phyloP scores from a whole-genome alignment of 176 grass and related monocot genomes.

The Aegilops longissima region DNA sequence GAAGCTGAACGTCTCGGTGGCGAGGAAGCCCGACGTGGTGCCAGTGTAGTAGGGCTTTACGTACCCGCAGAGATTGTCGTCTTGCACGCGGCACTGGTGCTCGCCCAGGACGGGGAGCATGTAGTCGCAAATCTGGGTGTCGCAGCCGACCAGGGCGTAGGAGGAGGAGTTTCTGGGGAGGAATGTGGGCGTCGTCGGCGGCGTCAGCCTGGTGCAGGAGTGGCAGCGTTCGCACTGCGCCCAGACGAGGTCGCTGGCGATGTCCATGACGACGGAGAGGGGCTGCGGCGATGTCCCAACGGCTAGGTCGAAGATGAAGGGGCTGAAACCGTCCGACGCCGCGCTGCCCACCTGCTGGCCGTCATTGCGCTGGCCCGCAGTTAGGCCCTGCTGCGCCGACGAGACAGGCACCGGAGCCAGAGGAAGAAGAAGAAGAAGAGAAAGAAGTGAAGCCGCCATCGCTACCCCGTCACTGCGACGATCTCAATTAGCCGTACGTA shows the following conservation, averaged over 20 bases:
- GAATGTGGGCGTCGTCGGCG: neutral
- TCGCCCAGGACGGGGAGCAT: neutral
- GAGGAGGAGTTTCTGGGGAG: neutral
- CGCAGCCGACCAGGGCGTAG: neutral
- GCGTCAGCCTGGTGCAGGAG: neutral
- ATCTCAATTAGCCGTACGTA: too few relatives aligned
- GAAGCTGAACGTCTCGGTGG: conserved; percentile 35
- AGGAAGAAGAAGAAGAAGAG: neutral
- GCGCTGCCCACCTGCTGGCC: neutral
- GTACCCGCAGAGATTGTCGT: neutral
- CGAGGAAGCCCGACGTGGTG: neutral
- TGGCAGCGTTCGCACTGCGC: neutral
- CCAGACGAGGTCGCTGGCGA: neutral
- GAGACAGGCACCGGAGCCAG: neutral
- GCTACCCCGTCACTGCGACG: neutral
- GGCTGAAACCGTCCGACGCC: neutral
- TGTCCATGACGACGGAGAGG: neutral
- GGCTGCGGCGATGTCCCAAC: conserved; percentile 8
- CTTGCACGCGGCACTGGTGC: neutral
- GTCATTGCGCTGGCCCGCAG: neutral
- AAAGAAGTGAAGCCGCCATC: neutral
- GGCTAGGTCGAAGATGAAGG: conserved; percentile 14
- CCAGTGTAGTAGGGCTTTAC: neutral
- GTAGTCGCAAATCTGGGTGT: neutral
- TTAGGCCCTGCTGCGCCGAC: neutral